Percentiles rank a stretch among this genome's conserved stretches.
Conservation (phyloP, 352 stramenopile genomes). For the Pythium dissotocum region DNA sequence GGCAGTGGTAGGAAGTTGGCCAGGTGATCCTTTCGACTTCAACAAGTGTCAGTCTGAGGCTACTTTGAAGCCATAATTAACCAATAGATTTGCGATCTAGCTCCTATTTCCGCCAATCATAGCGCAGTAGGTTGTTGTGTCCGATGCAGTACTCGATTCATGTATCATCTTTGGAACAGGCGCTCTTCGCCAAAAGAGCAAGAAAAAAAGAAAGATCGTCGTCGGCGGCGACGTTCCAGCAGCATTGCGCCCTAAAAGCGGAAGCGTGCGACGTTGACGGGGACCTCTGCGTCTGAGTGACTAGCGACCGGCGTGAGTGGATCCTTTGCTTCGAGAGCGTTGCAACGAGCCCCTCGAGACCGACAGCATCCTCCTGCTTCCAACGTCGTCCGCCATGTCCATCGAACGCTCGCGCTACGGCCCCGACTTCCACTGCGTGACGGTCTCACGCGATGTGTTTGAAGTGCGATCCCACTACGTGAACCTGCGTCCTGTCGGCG, state of each 20-base stretch:
- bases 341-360: constrained; percentile 1
- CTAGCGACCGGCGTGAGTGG: neutral
- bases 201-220: neutral
- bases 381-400: constrained; percentile 39
- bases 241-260: neutral
- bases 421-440: constrained; percentile 82
- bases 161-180: constrained; percentile 12
- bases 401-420: constrained; percentile 74
- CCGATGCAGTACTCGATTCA: neutral
- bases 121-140: neutral
- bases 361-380: neutral
- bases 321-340: neutral
- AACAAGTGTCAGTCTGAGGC: neutral
- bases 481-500: constrained; percentile 74
- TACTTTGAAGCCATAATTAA: neutral
- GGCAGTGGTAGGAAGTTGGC: constrained; percentile 23
- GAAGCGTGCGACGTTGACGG: neutral
- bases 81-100: constrained; percentile 6
- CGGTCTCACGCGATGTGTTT: constrained; percentile 78
- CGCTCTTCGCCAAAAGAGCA: neutral
- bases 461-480: constrained; percentile 83
- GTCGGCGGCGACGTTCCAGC: neutral
- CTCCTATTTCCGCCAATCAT: constrained; percentile 4
- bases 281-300: neutral
- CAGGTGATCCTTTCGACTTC: neutral